phyloP scores from a whole-genome alignment of 176 grass and related monocot genomes.

The Microstegium vimineum region DNA sequence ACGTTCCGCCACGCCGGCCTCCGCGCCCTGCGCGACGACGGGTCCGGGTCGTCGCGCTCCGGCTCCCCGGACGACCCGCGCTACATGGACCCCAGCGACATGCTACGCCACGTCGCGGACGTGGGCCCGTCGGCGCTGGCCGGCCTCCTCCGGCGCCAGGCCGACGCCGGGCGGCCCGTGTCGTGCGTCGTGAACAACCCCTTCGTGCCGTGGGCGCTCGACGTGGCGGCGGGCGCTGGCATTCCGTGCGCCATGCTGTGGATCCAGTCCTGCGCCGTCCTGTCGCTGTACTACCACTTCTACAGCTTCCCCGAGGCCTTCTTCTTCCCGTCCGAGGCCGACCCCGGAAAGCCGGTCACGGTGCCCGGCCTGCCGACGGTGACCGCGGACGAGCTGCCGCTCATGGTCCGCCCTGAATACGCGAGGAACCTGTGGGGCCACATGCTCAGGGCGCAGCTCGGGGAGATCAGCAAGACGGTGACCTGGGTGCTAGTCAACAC shows the following conservation, averaged over 20 bases:
- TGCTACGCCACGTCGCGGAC: slow-evolving; percentile 4
- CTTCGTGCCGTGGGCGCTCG: slow-evolving; percentile 53
- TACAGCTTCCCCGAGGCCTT: slow-evolving; percentile 8
- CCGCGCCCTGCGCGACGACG: slow-evolving; percentile 5
- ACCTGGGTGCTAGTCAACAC: slow-evolving; percentile 56
- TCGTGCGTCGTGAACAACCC: slow-evolving; percentile 48
- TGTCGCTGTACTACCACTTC: slow-evolving; percentile 45
- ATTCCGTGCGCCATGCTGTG: slow-evolving; percentile 43
- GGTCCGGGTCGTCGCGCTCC: too few species aligned
- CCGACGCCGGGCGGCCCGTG: slow-evolving; percentile 20
- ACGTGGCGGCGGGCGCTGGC: slow-evolving; percentile 23
- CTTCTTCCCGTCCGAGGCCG: slow-evolving; percentile 22
- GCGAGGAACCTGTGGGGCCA: slow-evolving; percentile 22
- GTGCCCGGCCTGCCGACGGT: slow-evolving; percentile 36
- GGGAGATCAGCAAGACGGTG: not conserved
- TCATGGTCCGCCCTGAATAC: slow-evolving; percentile 37
- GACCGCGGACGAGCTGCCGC: slow-evolving; percentile 36
- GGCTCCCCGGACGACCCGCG: too few species aligned
- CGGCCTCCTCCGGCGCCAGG: slow-evolving; percentile 28
- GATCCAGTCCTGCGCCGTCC: slow-evolving; percentile 51
- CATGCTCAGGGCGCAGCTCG: slow-evolving; percentile 37
- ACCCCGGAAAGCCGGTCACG: not conserved
- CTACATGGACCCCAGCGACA: not conserved
- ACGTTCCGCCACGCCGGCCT: slow-evolving; percentile 35
- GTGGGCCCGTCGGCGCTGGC: not conserved